These are phyloP conservation scores for Fusarium brevicatenulatum DNA, from an alignment of 2,329 filamentous ascomycete species.

Conservation along the genomic window DNA sequence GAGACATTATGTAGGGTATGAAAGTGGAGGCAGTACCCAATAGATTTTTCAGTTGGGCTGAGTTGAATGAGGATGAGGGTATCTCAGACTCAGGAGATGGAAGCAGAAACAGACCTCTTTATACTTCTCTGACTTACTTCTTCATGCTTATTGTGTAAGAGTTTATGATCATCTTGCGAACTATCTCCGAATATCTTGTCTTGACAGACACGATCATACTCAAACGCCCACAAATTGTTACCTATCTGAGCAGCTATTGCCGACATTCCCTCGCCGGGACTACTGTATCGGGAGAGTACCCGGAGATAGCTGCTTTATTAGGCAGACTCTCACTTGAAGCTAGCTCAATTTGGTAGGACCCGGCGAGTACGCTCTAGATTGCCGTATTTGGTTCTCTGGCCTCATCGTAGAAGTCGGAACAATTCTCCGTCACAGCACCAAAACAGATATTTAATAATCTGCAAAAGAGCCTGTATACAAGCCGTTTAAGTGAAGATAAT, in stretches of 20 bases:
- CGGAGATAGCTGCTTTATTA: fast-evolving
- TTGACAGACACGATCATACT: neutral
- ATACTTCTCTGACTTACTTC: neutral
- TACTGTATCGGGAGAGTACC: neutral
- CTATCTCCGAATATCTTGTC: neutral
- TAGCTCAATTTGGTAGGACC: fast-evolving
- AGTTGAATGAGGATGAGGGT: neutral
- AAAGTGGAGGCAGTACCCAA: fast-evolving
- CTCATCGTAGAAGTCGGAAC: fast-evolving
- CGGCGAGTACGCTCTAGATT: fast-evolving
- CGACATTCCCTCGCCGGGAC: fast-evolving
- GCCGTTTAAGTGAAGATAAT: too few relatives aligned
- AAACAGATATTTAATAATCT: fast-evolving
- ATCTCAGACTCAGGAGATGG: neutral
- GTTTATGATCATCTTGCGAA: neutral
- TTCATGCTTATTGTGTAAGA: fast-evolving
- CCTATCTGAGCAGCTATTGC: neutral
- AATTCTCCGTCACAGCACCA: fast-evolving
- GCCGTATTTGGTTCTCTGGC: fast-evolving
- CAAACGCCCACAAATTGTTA: fast-evolving
- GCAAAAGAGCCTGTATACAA: neutral
- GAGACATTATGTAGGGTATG: neutral
- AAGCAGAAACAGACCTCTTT: fast-evolving
- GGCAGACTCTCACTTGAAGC: fast-evolving
- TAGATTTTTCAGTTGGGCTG: fast-evolving